These are phyloP conservation scores for Cladophialophora exuberans DNA, from an alignment of 2,329 filamentous ascomycete genomes.

Conservation along the genomic window DNA sequence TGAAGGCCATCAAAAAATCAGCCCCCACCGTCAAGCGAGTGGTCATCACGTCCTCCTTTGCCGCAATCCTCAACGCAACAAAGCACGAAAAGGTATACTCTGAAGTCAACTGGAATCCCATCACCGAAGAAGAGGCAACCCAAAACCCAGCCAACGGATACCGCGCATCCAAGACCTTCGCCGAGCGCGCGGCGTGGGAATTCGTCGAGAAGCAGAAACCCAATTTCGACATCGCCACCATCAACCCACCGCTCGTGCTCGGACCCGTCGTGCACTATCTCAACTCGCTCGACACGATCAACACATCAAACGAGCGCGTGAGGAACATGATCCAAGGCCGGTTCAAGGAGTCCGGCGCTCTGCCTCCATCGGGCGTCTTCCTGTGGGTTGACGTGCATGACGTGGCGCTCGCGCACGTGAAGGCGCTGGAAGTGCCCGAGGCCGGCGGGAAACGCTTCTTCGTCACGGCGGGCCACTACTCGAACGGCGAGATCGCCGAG, in stretches of 20 bases:
- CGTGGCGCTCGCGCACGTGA: conserved; percentile 52
- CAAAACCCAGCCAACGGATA: conserved; percentile 43
- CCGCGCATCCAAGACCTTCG: conserved; percentile 63
- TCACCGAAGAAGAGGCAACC: conserved; percentile 46
- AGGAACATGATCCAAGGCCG: conserved; percentile 46
- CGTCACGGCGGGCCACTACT: conserved; percentile 44
- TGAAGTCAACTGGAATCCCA: conserved; percentile 48
- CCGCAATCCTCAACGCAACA: conserved; percentile 60
- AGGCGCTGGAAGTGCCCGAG: conserved; percentile 50
- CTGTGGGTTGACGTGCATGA: conserved; percentile 61
- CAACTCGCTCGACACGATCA: conserved; percentile 65
- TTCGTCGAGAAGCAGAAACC: conserved; percentile 61
- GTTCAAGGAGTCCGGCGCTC: conserved; percentile 23
- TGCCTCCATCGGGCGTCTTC: conserved; percentile 55
- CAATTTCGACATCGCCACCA: conserved; percentile 63
- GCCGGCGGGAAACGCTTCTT: conserved; percentile 53
- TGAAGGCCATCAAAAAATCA: conserved; percentile 63
- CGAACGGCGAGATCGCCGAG: conserved; percentile 48
- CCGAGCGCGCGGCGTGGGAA: conserved; percentile 69
- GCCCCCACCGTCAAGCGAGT: conserved; percentile 73
- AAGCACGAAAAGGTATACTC: conserved; percentile 41
- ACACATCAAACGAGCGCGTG: conserved; percentile 73
- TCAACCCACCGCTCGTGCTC: conserved; percentile 66
- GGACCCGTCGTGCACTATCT: conserved; percentile 68
- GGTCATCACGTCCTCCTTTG: conserved; percentile 71